Percentiles rank a stretch among this genome's conserved stretches.
phyloP scores from a whole-genome alignment of 129 eudicot genomes.

The Lactuca sativa region DNA sequence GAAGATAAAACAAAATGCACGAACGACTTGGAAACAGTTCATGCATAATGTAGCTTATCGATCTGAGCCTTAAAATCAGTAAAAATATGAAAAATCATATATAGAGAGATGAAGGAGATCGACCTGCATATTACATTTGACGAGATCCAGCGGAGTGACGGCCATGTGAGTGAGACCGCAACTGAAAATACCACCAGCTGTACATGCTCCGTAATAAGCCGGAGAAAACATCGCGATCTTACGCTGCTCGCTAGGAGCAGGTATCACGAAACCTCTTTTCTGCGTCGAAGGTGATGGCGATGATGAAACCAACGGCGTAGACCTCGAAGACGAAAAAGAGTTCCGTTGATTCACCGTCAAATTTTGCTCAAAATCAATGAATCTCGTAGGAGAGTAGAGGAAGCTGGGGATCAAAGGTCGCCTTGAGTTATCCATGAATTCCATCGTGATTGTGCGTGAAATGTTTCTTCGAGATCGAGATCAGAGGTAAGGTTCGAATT shows the following conservation, averaged over 20 bases:
- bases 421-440: slow-evolving; percentile 42
- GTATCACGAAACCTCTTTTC: slow-evolving; percentile 41
- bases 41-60: background rate
- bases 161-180: slow-evolving; percentile 88
- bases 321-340: slow-evolving; percentile 4
- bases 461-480: background rate
- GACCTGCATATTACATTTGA: slow-evolving; percentile 94
- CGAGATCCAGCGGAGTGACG: slow-evolving; percentile 87
- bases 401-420: slow-evolving; percentile 57
- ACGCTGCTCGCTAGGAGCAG: slow-evolving; percentile 62
- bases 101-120: background rate
- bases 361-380: slow-evolving; percentile 14
- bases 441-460: slow-evolving; percentile 29
- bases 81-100: background rate
- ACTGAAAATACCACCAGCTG: slow-evolving; percentile 71
- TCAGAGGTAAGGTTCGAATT: background rate
- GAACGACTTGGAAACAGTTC: background rate
- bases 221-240: slow-evolving; percentile 83
- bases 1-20: background rate
- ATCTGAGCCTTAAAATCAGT: background rate
- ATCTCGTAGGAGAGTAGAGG: slow-evolving; percentile 45
- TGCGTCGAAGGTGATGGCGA: slow-evolving; percentile 8
- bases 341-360: background rate
- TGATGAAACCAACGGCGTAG: background rate
- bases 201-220: slow-evolving; percentile 72